Conservation (phyloP, 208 protist genomes). For the Acanthamoeba castellanii region DNA sequence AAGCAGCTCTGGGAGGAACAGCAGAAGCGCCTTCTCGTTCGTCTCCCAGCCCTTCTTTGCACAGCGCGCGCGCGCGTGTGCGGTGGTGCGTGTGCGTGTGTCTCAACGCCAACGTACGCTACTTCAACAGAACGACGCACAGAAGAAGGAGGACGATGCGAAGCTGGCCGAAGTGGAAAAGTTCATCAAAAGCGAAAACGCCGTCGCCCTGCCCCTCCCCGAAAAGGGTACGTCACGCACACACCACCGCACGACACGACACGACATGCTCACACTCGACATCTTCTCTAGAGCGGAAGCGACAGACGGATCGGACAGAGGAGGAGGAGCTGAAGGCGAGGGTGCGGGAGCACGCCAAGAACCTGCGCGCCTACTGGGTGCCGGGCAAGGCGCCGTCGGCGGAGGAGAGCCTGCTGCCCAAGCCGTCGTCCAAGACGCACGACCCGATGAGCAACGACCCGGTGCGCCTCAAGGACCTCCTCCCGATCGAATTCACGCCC, state of each 20-base stretch:
- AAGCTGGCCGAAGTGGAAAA: slow-evolving; percentile 3
- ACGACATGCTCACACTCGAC: not conserved
- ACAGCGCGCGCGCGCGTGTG: not conserved
- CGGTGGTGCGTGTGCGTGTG: not conserved
- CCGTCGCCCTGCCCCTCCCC: slow-evolving; percentile 5
- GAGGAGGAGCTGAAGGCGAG: slow-evolving; percentile 6
- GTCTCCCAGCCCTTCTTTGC: not conserved
- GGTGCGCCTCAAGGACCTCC: slow-evolving; percentile 16
- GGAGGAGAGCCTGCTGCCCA: slow-evolving; percentile 39
- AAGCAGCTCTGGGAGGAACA: slow-evolving; percentile 32
- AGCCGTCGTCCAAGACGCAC: slow-evolving; percentile 9
- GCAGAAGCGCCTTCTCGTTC: not conserved
- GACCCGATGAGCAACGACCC: slow-evolving; percentile 1
- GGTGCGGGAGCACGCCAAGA: slow-evolving; percentile 42
- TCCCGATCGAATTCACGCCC: slow-evolving; percentile 48
- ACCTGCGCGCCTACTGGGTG: slow-evolving; percentile 44
- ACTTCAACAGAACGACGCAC: not conserved
- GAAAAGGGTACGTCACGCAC: slow-evolving; percentile 11
- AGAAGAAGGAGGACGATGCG: slow-evolving; percentile 2
- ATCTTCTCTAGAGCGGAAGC: not conserved
- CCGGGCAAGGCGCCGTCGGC: slow-evolving; percentile 5
- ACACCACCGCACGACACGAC: not conserved
- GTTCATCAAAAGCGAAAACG: slow-evolving; percentile 45
- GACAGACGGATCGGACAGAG: not conserved
- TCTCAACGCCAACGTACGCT: too few relatives aligned